phyloP scores from a whole-genome alignment of 78 protist genomes.

The Chrysochromulina tobinii region DNA sequence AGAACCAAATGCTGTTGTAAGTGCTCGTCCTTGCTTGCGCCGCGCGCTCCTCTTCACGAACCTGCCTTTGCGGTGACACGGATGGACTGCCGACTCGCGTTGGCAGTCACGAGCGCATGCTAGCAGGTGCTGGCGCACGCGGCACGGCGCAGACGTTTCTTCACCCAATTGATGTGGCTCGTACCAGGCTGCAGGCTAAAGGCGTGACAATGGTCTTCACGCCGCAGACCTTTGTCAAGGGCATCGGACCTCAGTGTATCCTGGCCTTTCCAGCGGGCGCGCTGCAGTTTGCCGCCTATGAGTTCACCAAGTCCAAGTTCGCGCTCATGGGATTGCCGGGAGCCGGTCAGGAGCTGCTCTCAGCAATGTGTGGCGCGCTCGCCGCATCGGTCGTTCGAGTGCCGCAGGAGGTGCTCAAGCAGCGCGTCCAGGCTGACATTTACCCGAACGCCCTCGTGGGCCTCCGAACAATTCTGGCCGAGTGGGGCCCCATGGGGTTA shows the following conservation, averaged over 20 bases:
- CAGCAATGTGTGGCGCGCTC: background rate
- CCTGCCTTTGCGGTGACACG: no score
- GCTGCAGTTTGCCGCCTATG: background rate
- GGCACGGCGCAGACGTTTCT: background rate
- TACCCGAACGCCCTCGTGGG: constrained; percentile 30
- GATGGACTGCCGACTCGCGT: no score
- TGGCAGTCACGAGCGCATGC: background rate
- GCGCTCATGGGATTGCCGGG: background rate
- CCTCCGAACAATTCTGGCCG: background rate
- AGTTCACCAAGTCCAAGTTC: background rate
- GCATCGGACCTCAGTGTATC: constrained; percentile 2
- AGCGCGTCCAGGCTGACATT: constrained; percentile 35
- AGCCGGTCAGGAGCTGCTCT: background rate
- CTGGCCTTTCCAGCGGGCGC: constrained; percentile 28
- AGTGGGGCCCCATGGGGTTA: background rate
- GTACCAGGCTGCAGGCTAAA: constrained; percentile 22
- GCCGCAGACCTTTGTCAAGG: background rate
- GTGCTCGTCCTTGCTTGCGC: no score
- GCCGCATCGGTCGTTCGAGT: constrained; percentile 29
- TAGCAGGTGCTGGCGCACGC: background rate
- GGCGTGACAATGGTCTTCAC: background rate
- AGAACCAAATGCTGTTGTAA: no score
- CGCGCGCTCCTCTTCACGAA: no score
- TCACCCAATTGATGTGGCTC: constrained; percentile 11
- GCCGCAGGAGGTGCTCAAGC: constrained; percentile 37